phyloP scores from a whole-genome alignment of 441 rosid genomes.

The Erodium chrysanthum region DNA sequence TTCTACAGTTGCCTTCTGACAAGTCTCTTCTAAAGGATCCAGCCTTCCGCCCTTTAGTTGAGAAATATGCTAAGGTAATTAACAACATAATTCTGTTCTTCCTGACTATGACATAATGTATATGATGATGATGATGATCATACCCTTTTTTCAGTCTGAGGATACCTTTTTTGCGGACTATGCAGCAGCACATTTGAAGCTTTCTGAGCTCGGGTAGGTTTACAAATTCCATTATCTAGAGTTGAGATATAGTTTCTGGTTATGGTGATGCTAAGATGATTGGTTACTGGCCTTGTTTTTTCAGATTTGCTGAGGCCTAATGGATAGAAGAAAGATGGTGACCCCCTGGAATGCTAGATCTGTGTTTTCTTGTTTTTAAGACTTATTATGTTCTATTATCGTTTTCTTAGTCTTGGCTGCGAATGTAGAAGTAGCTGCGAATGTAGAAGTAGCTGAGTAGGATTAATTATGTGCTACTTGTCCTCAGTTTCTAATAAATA shows the following conservation, averaged over 20 bases:
- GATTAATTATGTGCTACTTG: neutral
- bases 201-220: conserved; percentile 85
- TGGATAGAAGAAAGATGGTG: too few species aligned
- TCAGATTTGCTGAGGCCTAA: neutral
- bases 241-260: neutral
- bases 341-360: too few species aligned
- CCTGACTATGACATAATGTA: neutral
- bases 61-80: conserved; percentile 72
- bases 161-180: conserved; percentile 84
- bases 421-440: too few species aligned
- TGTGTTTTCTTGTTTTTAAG: too few species aligned
- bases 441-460: neutral
- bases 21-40: conserved; percentile 68
- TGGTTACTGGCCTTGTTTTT: too few species aligned
- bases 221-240: neutral
- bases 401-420: neutral
- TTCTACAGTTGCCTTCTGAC: conserved; percentile 65
- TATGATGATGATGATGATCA: too few species aligned
- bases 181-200: conserved; percentile 65
- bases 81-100: neutral
- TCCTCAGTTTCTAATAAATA: neutral
- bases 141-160: conserved; percentile 49
- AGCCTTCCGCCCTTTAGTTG: conserved; percentile 68
- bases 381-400: neutral
- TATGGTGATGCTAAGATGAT: too few species aligned